Evolutionary conservation across 2,329 filamentous ascomycete genomes (phyloP).

Genomic region (Ophiostoma sp.): DNA sequence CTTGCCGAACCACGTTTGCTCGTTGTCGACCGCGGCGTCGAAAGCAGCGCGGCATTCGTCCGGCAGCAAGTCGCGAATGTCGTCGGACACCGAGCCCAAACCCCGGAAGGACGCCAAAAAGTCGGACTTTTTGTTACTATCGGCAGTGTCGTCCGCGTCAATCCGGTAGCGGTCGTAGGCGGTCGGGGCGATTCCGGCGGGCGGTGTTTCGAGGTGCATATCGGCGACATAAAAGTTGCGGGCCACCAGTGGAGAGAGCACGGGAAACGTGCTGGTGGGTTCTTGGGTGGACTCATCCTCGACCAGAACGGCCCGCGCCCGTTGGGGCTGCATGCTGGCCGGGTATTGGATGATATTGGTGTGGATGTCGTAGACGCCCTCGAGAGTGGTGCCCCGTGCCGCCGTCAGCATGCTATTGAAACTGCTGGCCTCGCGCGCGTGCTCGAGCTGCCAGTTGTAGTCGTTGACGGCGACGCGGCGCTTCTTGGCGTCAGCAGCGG

Average conservation of each 20-base stretch:
- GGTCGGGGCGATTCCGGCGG: conserved; percentile 47
- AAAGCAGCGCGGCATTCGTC: conserved; percentile 72
- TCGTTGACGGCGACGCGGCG: conserved; percentile 85
- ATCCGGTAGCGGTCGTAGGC: conserved; percentile 45
- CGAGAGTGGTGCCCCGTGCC: conserved; percentile 66
- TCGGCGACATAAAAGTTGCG: conserved; percentile 61
- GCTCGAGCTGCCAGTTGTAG: conserved; percentile 94
- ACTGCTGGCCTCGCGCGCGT: conserved; percentile 80
- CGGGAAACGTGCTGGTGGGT: conserved; percentile 45
- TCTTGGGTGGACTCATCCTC: conserved; percentile 43
- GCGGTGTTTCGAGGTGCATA: conserved; percentile 53
- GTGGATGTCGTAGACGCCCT: conserved; percentile 88
- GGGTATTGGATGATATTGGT: conserved; percentile 92
- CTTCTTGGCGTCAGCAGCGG: conserved; percentile 74
- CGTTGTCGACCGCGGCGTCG: conserved; percentile 62
- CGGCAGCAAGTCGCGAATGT: conserved; percentile 66
- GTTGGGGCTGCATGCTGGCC: conserved; percentile 83
- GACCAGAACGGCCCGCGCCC: conserved; percentile 77
- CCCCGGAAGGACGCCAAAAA: conserved; percentile 59
- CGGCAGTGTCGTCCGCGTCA: conserved; percentile 33
- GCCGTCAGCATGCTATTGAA: conserved; percentile 78
- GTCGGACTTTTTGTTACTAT: conserved; percentile 36
- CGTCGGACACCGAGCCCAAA: conserved; percentile 62
- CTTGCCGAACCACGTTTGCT: conserved; percentile 69
- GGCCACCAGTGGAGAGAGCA: conserved; percentile 50